Evolutionary conservation across 345 rosid genomes (phyloP), one percentile per base, ranked within the genome.

Genomic region (Capsella bursapastoris): DNA sequence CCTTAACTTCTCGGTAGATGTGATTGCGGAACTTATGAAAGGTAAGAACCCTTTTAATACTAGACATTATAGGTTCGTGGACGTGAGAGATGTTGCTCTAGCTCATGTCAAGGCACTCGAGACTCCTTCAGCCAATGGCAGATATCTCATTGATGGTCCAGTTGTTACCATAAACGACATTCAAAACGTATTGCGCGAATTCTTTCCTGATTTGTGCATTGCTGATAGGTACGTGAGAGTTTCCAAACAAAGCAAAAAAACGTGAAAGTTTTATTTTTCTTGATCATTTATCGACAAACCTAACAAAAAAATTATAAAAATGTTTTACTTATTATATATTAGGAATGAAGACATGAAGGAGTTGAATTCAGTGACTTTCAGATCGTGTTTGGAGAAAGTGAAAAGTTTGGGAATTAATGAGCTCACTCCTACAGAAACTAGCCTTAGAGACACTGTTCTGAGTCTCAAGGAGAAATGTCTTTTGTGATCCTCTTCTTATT

Each of bases 371-470:
- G 31, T 57, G 64, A 56, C 11, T 25, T 77, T 18, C 71, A 64
- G 57, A 38, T 31, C 45, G 3, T 6, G 64, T 62, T 8, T 55
- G 6, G 80, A 77, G 22, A 78, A 78, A 61, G 43, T 67, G 64
- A 78, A 72, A 22, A 65, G 48, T 22, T 71, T 72, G 55, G 81
- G 81, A 57, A 31, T 63, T 8, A 28, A 86, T 51, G 78, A 83
- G 28, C 83, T 88, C 74, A 85, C 75, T 68, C 84, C 88, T 5
- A 28, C 77, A 52, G 82, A 84, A 64, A 82, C 59, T 58, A 88
- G 83, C 78, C 34, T 88, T 2, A 79, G 72, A 78, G 90, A 88
- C 68, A 90, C 90, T 1, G 80, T 87, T 22, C 84, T 81, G 50
- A 79, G 86, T 74, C 78, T 79, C 65, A 75, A 68, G 66, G 70